Conservation (phyloP, 2,329 filamentous ascomycete species). For the Fusarium odoratissimum region DNA sequence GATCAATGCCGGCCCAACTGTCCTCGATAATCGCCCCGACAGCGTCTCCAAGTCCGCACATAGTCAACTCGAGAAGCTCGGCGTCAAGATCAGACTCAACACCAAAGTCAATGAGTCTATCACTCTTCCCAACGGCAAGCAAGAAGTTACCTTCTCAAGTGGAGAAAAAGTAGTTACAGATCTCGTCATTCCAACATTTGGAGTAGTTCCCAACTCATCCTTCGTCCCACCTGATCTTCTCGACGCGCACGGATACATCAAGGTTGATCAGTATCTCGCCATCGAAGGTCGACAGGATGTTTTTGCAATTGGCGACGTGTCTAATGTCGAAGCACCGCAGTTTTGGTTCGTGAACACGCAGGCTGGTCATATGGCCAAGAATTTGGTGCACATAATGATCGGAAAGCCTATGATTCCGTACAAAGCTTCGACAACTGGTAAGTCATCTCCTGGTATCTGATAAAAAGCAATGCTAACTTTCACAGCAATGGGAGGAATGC, state of each 20-base stretch:
- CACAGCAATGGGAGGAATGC: background rate
- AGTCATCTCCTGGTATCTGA: fast-evolving
- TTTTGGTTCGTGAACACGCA: background rate
- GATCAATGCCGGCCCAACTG: background rate
- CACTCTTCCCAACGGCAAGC: background rate
- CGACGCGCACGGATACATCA: background rate
- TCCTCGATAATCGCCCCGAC: background rate
- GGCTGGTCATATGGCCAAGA: background rate
- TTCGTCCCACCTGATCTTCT: background rate
- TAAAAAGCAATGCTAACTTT: background rate
- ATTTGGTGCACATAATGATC: background rate
- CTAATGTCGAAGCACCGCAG: background rate
- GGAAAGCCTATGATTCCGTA: background rate
- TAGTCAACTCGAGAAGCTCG: background rate
- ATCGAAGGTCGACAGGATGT: background rate
- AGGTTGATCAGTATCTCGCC: background rate
- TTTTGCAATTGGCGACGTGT: background rate
- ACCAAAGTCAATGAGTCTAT: background rate
- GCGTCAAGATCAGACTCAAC: background rate
- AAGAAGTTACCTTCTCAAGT: background rate
- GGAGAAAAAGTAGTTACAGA: background rate
- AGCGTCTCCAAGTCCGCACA: background rate
- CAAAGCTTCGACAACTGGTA: background rate
- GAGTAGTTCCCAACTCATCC: background rate
- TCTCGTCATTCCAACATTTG: background rate